Percentiles rank a stretch among this genome's conserved stretches.
Evolutionary conservation across 768 basidiomycete species (phyloP).

Genomic region (Pulveroboletus sp.): DNA sequence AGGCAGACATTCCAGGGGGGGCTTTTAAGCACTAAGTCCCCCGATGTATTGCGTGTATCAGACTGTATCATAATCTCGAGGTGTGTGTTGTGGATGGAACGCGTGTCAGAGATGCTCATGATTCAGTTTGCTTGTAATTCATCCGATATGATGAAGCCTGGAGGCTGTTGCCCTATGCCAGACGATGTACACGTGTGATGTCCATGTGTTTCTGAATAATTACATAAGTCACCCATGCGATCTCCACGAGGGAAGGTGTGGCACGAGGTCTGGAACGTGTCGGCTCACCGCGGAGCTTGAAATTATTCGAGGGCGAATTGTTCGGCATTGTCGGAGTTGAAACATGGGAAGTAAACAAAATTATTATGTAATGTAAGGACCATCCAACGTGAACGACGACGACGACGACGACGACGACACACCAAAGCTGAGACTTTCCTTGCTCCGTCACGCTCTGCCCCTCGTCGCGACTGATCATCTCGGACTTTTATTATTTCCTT

Average conservation of each 20-base stretch:
- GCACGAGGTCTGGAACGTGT: constrained; percentile 22
- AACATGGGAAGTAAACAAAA: constrained; percentile 13
- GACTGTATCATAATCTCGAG: constrained; percentile 23
- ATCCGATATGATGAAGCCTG: neutral
- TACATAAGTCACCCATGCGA: constrained; percentile 9
- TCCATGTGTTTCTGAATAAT: neutral
- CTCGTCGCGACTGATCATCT: constrained; percentile 4
- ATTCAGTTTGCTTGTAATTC: constrained; percentile 13
- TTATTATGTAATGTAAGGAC: constrained; percentile 17
- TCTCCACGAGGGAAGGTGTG: neutral
- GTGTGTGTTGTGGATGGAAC: constrained; percentile 1
- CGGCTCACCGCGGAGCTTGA: constrained; percentile 8
- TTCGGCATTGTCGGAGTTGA: constrained; percentile 18
- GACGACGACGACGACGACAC: constrained; percentile 5
- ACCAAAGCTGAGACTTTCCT: constrained; percentile 20
- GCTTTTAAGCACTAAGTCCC: constrained; percentile 27
- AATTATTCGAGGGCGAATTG: neutral
- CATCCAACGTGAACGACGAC: constrained; percentile 24
- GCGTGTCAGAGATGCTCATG: neutral
- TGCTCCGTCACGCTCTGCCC: neutral
- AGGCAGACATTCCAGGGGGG: constrained; percentile 11
- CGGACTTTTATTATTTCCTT: constrained; percentile 20
- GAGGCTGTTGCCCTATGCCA: neutral
- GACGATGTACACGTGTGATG: constrained; percentile 18
- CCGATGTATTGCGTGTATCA: constrained; percentile 4